Evolutionary conservation across 1,284 basidiomycete species (phyloP), one percentile per base, ranked within the genome.

Genomic region (Tilletia indica): DNA sequence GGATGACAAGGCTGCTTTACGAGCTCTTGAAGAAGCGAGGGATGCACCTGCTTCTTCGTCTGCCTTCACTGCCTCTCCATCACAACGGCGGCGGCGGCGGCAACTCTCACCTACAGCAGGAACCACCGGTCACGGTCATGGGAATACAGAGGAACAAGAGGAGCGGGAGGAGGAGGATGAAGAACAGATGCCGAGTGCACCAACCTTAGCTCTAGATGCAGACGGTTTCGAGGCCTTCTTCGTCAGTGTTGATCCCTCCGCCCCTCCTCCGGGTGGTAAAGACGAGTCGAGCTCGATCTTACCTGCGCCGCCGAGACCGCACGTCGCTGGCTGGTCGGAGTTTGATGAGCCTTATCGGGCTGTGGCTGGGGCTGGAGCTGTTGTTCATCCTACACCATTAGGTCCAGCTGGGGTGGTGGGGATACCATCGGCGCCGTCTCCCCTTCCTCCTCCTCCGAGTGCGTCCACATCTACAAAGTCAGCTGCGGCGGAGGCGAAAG

Each of bases 341-440:
- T 67, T 67, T 48, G 66, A 67, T 21, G 45, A 67, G 66, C 66
- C 66, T 31, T 67, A 67, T 34, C 66, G 66, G 4, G 36, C 61
- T 6, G 61, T 34, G 31, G 61, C 61, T 11, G 61, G 61, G 4
- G 36, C 61, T 6, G 61, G 16, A 16, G 61, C 61, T 11, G 61
- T 14, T 11, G 61, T 14, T 9, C 9, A 14, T 54, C 21, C 19
- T 2, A 19, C 4, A 25, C 16, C 25, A 31, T 31, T 31, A 31
- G 25, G 25, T 31, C 25, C 25, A 31, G 25, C 25, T 31, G 25
- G 25, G 25, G 2, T 31, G 25, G 25, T 31, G 25, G 25, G 25
- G 25, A 31, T 45, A 45, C 42, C 42, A 3, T 45, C 42, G 42
- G 42, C 42, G 42, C 42, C 42, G 42, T 45, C 42, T 14, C 9